Base-by-base conservation (phyloP, 768 basidiomycete species). In the Russula earlei region DNA sequence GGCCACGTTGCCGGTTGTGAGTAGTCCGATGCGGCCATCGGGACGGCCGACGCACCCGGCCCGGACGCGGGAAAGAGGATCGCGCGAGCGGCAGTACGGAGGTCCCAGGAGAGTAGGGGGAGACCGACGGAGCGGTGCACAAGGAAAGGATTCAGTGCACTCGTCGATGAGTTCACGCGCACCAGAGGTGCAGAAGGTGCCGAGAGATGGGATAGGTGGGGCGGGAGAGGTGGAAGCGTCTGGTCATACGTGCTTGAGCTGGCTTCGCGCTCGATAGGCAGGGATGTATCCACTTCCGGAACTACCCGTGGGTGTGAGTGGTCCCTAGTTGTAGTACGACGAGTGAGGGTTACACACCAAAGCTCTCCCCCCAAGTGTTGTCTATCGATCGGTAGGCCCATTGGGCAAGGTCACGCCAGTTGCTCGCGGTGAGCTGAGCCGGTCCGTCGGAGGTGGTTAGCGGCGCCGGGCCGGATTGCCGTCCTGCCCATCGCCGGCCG, bases 1-100 rank as follows among this genome's bases (percentile, higher is more conserved):
- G 84, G 84, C 64, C 68, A 76, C 8, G 83, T 83, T n/a, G 83
- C 83, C 0, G 83, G 81, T 64, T 84, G 80, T n/a, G 75, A 69
- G 45, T 67, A 66, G 60, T 68, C 65, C 17, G 64, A 62, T 5
- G 33, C 0, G 10, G 47, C 49, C 59, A 52, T 55, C 27, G 62
- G 64, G 1, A 64, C 55, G 15, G 67, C 58, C 43, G 74, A 66
- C 3, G 70, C 69, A 43, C 73, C 67, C 6, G 66, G 55, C 7
- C 62, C 61, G 31, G 52, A 63, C 47, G 33, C 67, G 65, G 47
- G 56, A 31, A 68, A 60, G 33, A 61, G 49, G 4, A 62, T 54
- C 40, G 63, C 58, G 17, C 55, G 44, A 3, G 57, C 49, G 17
- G 59, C 56, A 15, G 56, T 52, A 6, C 71, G 70, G 36, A 84